Evolutionary conservation across 768 basidiomycete species (phyloP).

Genomic region (Guyanaporus albipodus): DNA sequence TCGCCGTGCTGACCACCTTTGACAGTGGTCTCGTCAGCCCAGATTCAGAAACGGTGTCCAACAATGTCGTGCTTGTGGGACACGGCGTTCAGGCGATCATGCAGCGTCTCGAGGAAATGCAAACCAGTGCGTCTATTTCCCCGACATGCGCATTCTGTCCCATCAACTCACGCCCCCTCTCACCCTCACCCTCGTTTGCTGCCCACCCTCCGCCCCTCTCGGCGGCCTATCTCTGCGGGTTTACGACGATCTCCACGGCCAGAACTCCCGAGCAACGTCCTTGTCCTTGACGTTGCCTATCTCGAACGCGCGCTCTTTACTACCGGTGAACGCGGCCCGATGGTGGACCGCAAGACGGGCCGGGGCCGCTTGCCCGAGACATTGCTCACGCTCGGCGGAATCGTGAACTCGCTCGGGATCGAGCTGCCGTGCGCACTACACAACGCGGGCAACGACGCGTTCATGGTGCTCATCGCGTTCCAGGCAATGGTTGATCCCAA

Average conservation of each 20-base stretch:
- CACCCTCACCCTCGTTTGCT: no score
- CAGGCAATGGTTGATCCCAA: conserved; percentile 69
- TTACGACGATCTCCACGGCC: no score
- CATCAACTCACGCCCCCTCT: neutral
- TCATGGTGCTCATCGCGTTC: conserved; percentile 61
- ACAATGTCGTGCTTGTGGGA: conserved; percentile 67
- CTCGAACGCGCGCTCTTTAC: conserved; percentile 63
- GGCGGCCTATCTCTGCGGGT: no score
- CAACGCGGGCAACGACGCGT: conserved; percentile 81
- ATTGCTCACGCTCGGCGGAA: conserved; percentile 56
- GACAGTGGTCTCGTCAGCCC: conserved; percentile 68
- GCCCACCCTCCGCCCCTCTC: no score
- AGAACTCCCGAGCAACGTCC: conserved; percentile 74
- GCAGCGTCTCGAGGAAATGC: conserved; percentile 68
- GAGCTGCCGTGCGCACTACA: conserved; percentile 43
- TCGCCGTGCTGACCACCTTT: conserved; percentile 1
- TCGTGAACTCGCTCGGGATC: conserved; percentile 56
- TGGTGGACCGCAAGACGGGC: conserved; percentile 58
- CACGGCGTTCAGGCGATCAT: conserved; percentile 56
- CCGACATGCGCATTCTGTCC: neutral
- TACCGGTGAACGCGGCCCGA: conserved; percentile 51
- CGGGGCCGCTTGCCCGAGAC: conserved; percentile 48
- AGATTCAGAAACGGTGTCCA: conserved; percentile 68
- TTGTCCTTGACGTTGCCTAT: conserved; percentile 59
- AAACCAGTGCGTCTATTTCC: conserved; percentile 56